Evolutionary conservation across 805 yeast genomes (phyloP).

Genomic region (Kluyveromyces nonfermentans): DNA sequence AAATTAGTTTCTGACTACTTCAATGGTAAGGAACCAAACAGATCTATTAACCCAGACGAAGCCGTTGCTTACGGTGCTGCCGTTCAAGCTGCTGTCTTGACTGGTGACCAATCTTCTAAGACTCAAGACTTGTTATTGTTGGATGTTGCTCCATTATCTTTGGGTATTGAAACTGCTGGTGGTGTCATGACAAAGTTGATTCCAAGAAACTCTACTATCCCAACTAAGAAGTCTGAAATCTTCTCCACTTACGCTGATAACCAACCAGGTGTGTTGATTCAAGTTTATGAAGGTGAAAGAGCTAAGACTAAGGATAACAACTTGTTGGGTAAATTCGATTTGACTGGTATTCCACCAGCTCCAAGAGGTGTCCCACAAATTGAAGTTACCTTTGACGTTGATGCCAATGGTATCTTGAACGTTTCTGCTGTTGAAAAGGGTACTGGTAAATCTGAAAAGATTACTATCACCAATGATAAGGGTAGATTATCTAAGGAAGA

Average conservation of each 20-base stretch:
- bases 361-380: conserved; percentile 99
- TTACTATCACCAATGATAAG: conserved; percentile 96
- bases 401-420: conserved; percentile 95
- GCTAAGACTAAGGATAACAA: conserved; percentile 94
- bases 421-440: conserved; percentile 98
- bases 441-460: conserved; percentile 95
- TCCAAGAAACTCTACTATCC: conserved; percentile 97
- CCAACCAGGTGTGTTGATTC: conserved; percentile 99
- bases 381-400: conserved; percentile 94
- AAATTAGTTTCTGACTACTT: conserved; percentile 94
- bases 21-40: conserved; percentile 98
- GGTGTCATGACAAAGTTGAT: conserved; percentile 99
- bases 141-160: conserved; percentile 97
- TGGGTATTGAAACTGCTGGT: conserved; percentile 99
- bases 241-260: conserved; percentile 98
- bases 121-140: conserved; percentile 93
- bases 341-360: conserved; percentile 95
- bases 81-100: conserved; percentile 94
- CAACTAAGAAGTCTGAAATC: conserved; percentile 96
- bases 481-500: conserved; percentile 98
- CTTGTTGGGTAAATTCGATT: conserved; percentile 94
- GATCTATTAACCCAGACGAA: conserved; percentile 97
- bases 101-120: conserved; percentile 96
- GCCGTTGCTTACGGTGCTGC: conserved; percentile 99
- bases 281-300: conserved; percentile 98